Evolutionary conservation across 83 land plant genomes (phyloP), one percentile per base, ranked within the genome.

Genomic region (Thuja plicata): DNA sequence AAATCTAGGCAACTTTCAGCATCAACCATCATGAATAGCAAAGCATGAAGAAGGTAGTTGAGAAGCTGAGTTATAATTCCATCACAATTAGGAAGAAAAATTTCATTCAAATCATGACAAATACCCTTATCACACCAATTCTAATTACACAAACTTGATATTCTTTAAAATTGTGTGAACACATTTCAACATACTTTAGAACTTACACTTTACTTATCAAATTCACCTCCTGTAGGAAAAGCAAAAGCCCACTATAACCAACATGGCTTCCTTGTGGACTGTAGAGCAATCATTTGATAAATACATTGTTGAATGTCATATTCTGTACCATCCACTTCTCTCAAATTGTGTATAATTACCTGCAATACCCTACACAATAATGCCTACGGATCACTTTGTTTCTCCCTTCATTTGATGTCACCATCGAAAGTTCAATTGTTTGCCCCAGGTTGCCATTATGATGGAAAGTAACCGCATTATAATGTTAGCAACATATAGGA

Each of bases 181-280:
- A 93, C 93, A 93, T 92, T 54, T 94, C 95, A 87, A 94, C 66
- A 78, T 95, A 95, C 81, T 89, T 89, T 94, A 92, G 45, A 95
- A 94, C 87, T 94, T 93, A 30, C 77, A 60, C 95, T 92, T 95
- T 95, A 95, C 71, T 94, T 94, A 17, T 19, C 92, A 84, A 95
- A 93, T 55, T 92, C 88, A 16, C 90, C 83, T n/a, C 96, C 96
- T n/a, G 90, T 89, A 21, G 93, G 93, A 92, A 94, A 94, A 45
- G 95, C 94, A 27, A 95, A 86, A 35, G 96, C 94, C n/a, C 21
- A 95, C 92, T 70, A 94, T 94, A 35, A 92, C 95, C 83, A 94
- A 95, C 96, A 94, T 94, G 15, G 92, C 95, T 89, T 95, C 95
- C 88, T 92, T 94, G 74, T 92, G 95, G 4, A 92, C 94, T 17